Conservation (phyloP, 1,139 yeast species). For the Barnettozyma hawaiiensis region DNA sequence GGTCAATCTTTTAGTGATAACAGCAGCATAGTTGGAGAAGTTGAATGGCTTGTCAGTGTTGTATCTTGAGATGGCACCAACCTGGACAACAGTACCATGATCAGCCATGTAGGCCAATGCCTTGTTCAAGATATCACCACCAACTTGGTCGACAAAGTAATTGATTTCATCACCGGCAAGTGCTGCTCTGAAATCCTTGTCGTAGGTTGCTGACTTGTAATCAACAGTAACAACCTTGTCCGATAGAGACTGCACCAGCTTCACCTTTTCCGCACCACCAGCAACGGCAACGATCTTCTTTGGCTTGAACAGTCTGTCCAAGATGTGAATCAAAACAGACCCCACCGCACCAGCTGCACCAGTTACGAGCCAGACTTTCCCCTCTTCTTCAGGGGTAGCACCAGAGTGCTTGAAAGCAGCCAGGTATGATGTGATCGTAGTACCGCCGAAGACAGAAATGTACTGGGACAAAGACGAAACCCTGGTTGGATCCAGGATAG, state of each 20-base stretch:
- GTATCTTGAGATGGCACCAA: slow-evolving; percentile 61
- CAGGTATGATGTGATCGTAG: slow-evolving; percentile 60
- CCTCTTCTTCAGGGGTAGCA: slow-evolving; percentile 32
- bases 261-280: slow-evolving; percentile 53
- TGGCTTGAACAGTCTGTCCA: slow-evolving; percentile 49
- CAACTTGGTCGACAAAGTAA: slow-evolving; percentile 54
- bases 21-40: slow-evolving; percentile 14
- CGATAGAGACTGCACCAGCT: slow-evolving; percentile 51
- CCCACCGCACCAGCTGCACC: slow-evolving; percentile 77
- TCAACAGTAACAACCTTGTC: slow-evolving; percentile 48
- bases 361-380: slow-evolving; percentile 45
- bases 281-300: slow-evolving; percentile 58
- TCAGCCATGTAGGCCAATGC: slow-evolving; percentile 38
- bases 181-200: slow-evolving; percentile 38
- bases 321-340: slow-evolving; percentile 53
- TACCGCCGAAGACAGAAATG: slow-evolving; percentile 47
- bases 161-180: slow-evolving; percentile 44
- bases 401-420: slow-evolving; percentile 45
- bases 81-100: slow-evolving; percentile 46
- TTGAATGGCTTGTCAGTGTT: slow-evolving; percentile 36
- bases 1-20: slow-evolving; percentile 20
- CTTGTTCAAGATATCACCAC: slow-evolving; percentile 52
- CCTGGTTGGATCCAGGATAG: slow-evolving; percentile 28
- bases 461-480: slow-evolving; percentile 37
- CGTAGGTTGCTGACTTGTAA: slow-evolving; percentile 44